phyloP scores from a whole-genome alignment of 2,329 filamentous ascomycete genomes.

The Xylaria sp. region DNA sequence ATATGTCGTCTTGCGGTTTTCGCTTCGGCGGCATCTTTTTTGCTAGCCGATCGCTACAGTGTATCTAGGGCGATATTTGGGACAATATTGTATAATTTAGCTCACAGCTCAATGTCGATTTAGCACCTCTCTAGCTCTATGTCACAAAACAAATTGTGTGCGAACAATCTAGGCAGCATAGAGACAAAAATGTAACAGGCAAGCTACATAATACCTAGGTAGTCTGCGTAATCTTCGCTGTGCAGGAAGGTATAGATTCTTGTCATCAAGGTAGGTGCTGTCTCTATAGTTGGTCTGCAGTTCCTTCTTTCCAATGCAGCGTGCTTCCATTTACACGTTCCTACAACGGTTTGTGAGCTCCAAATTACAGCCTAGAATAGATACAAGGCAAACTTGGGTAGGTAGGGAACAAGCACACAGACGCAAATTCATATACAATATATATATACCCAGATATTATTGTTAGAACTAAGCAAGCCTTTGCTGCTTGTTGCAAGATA shows the following conservation, averaged over 20 bases:
- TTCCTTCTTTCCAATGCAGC: no score
- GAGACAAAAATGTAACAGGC: not conserved
- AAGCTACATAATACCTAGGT: not conserved
- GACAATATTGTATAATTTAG: not conserved
- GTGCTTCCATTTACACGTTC: no score
- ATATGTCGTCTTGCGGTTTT: slow-evolving; percentile 1
- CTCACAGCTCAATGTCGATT: not conserved
- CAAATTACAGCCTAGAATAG: no score
- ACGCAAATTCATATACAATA: no score
- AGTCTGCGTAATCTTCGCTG: not conserved
- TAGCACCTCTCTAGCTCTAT: not conserved
- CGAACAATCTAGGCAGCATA: not conserved
- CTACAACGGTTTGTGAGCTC: no score
- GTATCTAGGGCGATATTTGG: not conserved
- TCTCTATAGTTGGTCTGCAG: no score
- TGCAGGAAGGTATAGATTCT: slow-evolving; percentile 10
- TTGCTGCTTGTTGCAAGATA: not conserved
- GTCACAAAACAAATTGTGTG: not conserved
- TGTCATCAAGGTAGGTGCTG: not conserved
- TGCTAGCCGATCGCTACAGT: not conserved
- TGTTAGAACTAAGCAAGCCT: not conserved
- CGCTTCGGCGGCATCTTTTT: slow-evolving; percentile 35
- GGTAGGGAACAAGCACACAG: no score
- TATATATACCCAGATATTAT: no score
- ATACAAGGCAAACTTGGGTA: no score